Evolutionary conservation across 2,329 filamentous ascomycete species (phyloP).

Genomic region (Pseudopithomyces maydicus): DNA sequence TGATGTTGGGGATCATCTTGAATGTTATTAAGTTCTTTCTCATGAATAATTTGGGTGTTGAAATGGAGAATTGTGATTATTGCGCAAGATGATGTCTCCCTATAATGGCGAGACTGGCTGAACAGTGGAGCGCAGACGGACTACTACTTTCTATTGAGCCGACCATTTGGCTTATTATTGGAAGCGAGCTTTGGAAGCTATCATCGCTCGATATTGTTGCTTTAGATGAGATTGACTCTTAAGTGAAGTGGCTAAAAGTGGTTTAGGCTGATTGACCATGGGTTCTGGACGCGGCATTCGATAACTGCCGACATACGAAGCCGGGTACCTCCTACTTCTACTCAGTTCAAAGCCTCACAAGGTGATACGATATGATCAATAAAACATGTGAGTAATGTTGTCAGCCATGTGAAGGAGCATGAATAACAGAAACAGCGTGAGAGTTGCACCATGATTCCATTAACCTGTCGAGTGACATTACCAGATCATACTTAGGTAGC

Average conservation of each 20-base stretch:
- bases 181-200: not conserved
- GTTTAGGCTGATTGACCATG: not conserved
- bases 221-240: not conserved
- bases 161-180: too few species aligned
- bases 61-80: not conserved
- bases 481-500: not conserved
- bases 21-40: not conserved
- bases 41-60: not conserved
- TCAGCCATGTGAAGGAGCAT: too few species aligned
- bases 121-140: too few species aligned
- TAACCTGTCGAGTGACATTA: too few species aligned
- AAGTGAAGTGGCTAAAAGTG: not conserved
- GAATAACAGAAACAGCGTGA: too few species aligned
- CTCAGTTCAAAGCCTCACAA: too few species aligned
- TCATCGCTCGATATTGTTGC: not conserved
- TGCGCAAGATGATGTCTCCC: not conserved
- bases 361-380: too few species aligned
- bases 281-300: not conserved
- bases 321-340: not conserved
- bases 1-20: not conserved
- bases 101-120: too few species aligned
- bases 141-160: too few species aligned
- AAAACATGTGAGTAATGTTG: too few species aligned
- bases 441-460: too few species aligned
- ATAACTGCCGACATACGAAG: not conserved